Base-by-base conservation (phyloP, 371 early-diverging fungal species). In the Mortierella sp. region DNA sequence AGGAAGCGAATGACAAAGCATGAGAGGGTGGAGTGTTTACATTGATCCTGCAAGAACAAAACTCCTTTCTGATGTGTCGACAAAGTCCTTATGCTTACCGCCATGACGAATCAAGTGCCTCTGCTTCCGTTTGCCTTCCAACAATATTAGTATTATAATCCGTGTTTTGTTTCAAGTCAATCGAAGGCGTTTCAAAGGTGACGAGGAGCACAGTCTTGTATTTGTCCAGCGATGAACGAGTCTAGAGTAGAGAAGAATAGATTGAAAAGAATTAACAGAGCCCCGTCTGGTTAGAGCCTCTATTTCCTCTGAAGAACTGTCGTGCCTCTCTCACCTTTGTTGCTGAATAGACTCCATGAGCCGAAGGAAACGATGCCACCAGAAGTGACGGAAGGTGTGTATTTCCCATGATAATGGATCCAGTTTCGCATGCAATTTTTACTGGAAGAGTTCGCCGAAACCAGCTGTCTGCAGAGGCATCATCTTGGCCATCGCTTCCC, bases 381-480 rank as follows among this genome's bases (percentile, higher is more conserved):
- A 92, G 59, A 48, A 93, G 82, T 0, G 90, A 84, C 5, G 86
- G 88, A 12, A 93, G 67, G 59, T 92, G 89, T 14, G 87, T 83
- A 67, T 93, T 92, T 6, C 95, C 95, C 66, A 94, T 80, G 49
- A 91, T 85, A 41, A 93, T 82, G 3, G 93, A 86, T 2, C 93
- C 94, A 14, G 84, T 86, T 21, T 85, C 84, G 54, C 89, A 88
- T 14, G 86, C 90, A 42, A 94, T 81, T 57, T 92, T 90, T 38
- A 94, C 78, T 5, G 94, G 95, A 60, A 93, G 67, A 21, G 90
- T 64, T 47, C 83, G 78, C 58, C 85, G 82, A 52, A 92, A 82
- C 39, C 87, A 64, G 2, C 82, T 86, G 31, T 81, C 74, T 6
- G 81, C 74, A 2, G 78, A 58, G 9, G 19, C 62, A 27, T 76